Evolutionary conservation across 2,329 filamentous ascomycete genomes (phyloP).

Genomic region (Ophiostoma piceae): DNA sequence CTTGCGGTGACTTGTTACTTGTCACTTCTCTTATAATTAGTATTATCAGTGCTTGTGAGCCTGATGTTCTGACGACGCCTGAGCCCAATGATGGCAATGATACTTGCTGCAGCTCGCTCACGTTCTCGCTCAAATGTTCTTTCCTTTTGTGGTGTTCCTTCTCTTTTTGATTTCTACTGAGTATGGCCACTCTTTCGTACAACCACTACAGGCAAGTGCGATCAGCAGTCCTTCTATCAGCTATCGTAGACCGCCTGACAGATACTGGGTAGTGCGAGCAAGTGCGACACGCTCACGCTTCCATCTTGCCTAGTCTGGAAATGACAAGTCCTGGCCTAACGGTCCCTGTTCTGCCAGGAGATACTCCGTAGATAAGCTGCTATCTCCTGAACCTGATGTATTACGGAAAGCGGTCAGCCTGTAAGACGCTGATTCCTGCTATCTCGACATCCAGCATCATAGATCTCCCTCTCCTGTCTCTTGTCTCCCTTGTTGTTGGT

Average conservation of each 20-base stretch:
- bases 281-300: background rate
- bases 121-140: background rate
- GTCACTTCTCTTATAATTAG: background rate
- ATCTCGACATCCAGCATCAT: background rate
- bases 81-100: background rate
- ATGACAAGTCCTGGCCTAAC: background rate
- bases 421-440: background rate
- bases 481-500: background rate
- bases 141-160: background rate
- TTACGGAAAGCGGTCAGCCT: slow-evolving; percentile 11
- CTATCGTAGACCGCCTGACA: slow-evolving; percentile 9
- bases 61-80: background rate
- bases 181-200: too few relatives aligned
- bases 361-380: slow-evolving; percentile 9
- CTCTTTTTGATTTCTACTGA: too few relatives aligned
- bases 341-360: slow-evolving; percentile 7
- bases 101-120: background rate
- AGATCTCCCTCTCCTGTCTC: background rate
- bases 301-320: background rate
- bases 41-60: background rate
- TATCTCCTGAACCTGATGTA: slow-evolving; percentile 7
- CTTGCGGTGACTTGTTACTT: background rate
- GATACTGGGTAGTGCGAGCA: too few relatives aligned
- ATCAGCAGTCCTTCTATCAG: slow-evolving; percentile 2
- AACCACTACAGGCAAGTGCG: slow-evolving; percentile 10